Evolutionary conservation across 148 eudicot genomes (phyloP).

Genomic region (Chenopodium quinoa): DNA sequence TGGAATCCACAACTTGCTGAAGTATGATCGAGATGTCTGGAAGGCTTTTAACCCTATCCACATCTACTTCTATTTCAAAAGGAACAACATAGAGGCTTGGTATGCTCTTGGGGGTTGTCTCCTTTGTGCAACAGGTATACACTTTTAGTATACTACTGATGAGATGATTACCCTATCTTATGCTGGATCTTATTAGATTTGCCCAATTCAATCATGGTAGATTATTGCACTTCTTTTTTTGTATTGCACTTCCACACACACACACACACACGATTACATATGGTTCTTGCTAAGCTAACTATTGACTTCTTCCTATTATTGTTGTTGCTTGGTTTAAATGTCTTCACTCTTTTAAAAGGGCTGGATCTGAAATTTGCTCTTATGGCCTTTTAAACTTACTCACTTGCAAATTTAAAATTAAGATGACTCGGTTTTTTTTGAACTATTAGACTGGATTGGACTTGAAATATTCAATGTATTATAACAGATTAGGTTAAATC

Average conservation of each 20-base stretch:
- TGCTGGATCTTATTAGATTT: neutral
- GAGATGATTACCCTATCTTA: neutral
- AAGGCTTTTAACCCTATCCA: constrained; percentile 91
- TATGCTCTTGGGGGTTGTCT: constrained; percentile 97
- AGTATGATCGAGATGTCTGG: constrained; percentile 71
- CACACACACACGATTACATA: too few relatives aligned
- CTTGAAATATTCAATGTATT: too few relatives aligned
- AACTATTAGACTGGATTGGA: too few relatives aligned
- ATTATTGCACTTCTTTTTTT: neutral
- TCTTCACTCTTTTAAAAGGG: too few relatives aligned
- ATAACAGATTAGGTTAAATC: too few relatives aligned
- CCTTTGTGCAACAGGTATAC: constrained; percentile 86
- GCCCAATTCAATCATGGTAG: neutral
- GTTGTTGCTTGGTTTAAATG: too few relatives aligned
- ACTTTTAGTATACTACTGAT: neutral
- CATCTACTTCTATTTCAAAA: constrained; percentile 83
- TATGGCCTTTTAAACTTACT: too few relatives aligned
- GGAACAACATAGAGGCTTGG: constrained; percentile 85
- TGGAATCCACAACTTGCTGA: constrained; percentile 86
- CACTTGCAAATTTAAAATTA: too few relatives aligned
- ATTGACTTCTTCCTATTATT: too few relatives aligned
- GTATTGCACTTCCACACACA: neutral
- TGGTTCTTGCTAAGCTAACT: too few relatives aligned
- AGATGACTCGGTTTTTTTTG: too few relatives aligned
- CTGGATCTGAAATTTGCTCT: too few relatives aligned